Evolutionary conservation across 805 yeast genomes (phyloP), one percentile per base, ranked within the genome.

Genomic region (Candida takata): DNA sequence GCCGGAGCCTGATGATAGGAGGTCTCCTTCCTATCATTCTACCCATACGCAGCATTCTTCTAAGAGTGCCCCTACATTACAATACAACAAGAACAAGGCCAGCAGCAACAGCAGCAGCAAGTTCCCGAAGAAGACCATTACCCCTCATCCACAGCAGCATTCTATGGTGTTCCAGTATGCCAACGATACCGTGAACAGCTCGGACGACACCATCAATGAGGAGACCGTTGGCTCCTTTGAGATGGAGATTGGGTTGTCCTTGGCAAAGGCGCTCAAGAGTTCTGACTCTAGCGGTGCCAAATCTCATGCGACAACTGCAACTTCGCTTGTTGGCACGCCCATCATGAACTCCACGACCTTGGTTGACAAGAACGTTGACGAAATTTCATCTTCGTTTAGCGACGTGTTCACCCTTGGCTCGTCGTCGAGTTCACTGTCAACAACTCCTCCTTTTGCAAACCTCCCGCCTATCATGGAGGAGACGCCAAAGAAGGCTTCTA

Each of bases 1-100:
- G 47, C 65, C 68, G 17, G 70, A 66, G 43, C 70, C 71, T 11
- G 70, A 65, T 63, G 71, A 66, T 65, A 66, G 70, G 66, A 62
- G 60, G 64, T 51, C 40, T 46, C 53, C 66, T 61, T 61, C 64
- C 62, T 62, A 37, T 38, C 38, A 39, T 43, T 40, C 42, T 31
- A 48, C 43, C 28, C 51, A 36, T 6, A 37, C 32, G 24, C 41
- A 35, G 41, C 43, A 44, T 37, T 35, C 33, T 30, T 18, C 35
- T 24, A 32, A 49, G 46, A 43, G 48, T 53, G 38, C 41, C 40
- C n/a, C 24, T 35, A 37, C 42, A 33, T 33, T 36, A 35, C 44
- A 32, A 35, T 39, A 41, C 38, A 48, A 39, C 46, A 50, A 43
- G 42, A 38, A 39, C 31, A 43, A n/a, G n/a, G n/a, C n/a, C n/a